phyloP scores from a whole-genome alignment of 2,329 filamentous ascomycete genomes.

The Aspergillus oerlinghausenensis region DNA sequence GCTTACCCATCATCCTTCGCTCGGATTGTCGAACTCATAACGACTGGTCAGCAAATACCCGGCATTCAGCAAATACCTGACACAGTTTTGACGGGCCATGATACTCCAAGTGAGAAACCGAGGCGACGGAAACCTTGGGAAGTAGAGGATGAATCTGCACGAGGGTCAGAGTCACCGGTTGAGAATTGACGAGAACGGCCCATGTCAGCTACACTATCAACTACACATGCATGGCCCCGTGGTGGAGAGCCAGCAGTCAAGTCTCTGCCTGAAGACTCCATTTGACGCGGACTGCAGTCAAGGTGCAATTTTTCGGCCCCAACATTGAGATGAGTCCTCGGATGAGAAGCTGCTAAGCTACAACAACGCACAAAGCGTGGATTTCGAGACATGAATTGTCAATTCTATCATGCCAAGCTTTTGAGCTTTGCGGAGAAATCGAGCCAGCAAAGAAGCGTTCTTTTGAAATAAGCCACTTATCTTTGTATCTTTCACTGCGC shows the following conservation, averaged over 20 bases:
- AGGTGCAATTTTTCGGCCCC: not conserved
- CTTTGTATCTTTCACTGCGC: not conserved
- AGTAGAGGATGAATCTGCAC: constrained; percentile 42
- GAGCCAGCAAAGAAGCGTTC: not conserved
- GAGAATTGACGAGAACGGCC: not conserved
- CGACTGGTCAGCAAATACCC: constrained; percentile 74
- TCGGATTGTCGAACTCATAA: constrained; percentile 79
- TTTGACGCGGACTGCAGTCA: not conserved
- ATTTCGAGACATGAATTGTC: constrained; percentile 1
- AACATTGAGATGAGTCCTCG: not conserved
- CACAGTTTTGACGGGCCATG: constrained; percentile 68
- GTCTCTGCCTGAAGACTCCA: not conserved
- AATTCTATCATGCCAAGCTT: not conserved
- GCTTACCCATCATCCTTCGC: constrained; percentile 79
- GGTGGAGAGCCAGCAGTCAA: not conserved
- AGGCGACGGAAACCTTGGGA: constrained; percentile 75
- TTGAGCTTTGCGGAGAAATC: not conserved
- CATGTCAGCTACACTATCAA: not conserved
- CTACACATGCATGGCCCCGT: not conserved
- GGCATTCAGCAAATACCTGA: constrained; percentile 84
- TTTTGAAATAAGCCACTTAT: not conserved
- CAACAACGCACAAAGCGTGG: constrained; percentile 7
- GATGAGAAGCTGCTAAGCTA: not conserved
- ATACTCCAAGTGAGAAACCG: constrained; percentile 51
- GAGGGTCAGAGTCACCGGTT: not conserved